These are phyloP conservation scores for cucumber (Cucumis sativus) DNA, from an alignment of 306 rosid species.

Conservation along the genomic window DNA sequence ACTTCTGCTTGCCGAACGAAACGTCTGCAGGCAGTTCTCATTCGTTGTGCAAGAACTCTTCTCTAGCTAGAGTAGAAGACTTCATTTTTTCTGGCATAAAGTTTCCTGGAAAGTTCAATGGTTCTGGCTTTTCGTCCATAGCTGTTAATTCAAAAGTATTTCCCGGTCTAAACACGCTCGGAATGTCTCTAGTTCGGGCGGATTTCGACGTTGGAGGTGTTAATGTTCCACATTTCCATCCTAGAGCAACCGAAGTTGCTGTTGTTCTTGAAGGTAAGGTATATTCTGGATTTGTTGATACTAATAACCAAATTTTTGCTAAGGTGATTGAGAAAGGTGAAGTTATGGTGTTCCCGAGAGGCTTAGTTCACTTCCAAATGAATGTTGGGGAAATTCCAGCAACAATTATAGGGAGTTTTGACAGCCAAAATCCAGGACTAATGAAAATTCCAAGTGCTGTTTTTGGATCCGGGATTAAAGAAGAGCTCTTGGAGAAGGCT, in stretches of 20 bases:
- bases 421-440: slow-evolving; percentile 89
- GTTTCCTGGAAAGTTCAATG: slow-evolving; percentile 39
- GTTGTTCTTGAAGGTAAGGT: slow-evolving; percentile 64
- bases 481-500: slow-evolving; percentile 70
- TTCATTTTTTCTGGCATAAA: slow-evolving; percentile 64
- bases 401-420: slow-evolving; percentile 64
- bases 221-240: slow-evolving; percentile 75
- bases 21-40: slow-evolving; percentile 8
- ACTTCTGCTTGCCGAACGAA: slow-evolving; percentile 55
- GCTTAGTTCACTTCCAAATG: slow-evolving; percentile 80
- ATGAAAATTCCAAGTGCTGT: slow-evolving; percentile 50
- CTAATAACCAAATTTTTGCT: slow-evolving; percentile 54
- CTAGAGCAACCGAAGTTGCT: slow-evolving; percentile 78
- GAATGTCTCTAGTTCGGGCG: slow-evolving; percentile 71
- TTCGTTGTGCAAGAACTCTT: slow-evolving; percentile 62
- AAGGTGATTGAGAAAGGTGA: slow-evolving; percentile 80
- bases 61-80: slow-evolving; percentile 51
- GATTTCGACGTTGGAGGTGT: slow-evolving; percentile 75
- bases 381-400: slow-evolving; percentile 79
- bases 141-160: slow-evolving; percentile 59
- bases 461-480: slow-evolving; percentile 72
- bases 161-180: slow-evolving; percentile 88
- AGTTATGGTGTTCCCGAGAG: slow-evolving; percentile 87
- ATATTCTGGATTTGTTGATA: slow-evolving; percentile 74
- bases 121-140: slow-evolving; percentile 43